phyloP scores from a whole-genome alignment of 2,329 filamentous ascomycete genomes.

The Paecilomyces fulvus region DNA sequence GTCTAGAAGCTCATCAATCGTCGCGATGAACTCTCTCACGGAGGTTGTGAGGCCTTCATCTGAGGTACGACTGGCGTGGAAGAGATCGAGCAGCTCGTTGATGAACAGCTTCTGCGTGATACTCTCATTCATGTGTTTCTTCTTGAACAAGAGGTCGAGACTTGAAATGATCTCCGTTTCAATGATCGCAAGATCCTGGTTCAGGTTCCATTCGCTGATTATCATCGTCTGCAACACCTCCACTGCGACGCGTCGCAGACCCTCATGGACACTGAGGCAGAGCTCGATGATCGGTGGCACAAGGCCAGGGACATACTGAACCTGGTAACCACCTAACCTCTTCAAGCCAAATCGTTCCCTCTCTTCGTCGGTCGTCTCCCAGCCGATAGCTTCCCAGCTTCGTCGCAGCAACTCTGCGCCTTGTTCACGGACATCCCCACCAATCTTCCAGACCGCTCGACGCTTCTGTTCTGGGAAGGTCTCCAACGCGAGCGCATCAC shows the following conservation, averaged over 20 bases:
- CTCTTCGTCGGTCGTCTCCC: conserved; percentile 82
- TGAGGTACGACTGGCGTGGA: conserved; percentile 59
- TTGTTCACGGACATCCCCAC: conserved; percentile 85
- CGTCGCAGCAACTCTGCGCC: conserved; percentile 76
- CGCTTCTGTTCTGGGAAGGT: conserved; percentile 96
- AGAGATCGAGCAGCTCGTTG: conserved; percentile 71
- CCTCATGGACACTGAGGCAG: conserved; percentile 91
- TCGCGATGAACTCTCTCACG: conserved; percentile 69
- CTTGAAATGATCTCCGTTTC: conserved; percentile 97
- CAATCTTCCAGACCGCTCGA: conserved; percentile 96
- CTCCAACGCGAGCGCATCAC: conserved; percentile 79
- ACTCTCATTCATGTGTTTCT: conserved; percentile 77
- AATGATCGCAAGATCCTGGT: conserved; percentile 81
- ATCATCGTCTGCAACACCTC: conserved; percentile 97
- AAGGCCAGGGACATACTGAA: conserved; percentile 90
- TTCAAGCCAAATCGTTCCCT: conserved; percentile 65
- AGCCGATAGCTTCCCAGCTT: conserved; percentile 93
- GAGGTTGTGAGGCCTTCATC: conserved; percentile 69
- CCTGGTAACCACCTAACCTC: conserved; percentile 92
- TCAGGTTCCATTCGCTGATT: conserved; percentile 93
- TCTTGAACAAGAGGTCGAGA: conserved; percentile 81
- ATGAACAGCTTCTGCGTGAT: conserved; percentile 91
- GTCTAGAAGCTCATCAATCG: conserved; percentile 83
- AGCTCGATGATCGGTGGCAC: conserved; percentile 88
- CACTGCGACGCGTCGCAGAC: conserved; percentile 78